Base-by-base conservation (phyloP, 2,329 filamentous ascomycete species). In the Lachnellula occidentalis region DNA sequence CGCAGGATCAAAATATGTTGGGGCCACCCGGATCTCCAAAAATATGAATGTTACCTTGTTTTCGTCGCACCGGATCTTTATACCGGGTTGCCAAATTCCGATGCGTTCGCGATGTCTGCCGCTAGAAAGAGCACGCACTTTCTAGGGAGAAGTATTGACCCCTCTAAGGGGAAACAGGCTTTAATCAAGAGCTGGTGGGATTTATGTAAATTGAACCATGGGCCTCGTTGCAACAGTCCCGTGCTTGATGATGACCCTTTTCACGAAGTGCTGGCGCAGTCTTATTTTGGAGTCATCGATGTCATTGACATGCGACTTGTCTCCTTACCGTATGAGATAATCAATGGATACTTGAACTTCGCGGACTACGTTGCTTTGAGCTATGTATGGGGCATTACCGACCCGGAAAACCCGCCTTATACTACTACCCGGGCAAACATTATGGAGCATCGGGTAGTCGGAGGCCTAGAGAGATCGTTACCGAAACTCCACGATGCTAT, bases 401-500 rank as follows among this genome's bases (percentile, higher is more conserved):
- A 31, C 27, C 22, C 21, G 17, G 17, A 34, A 5, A 14, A 45
- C 19, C 34, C 43, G 9, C 19, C 24, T 9, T 48, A 37, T 37
- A 46, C 19, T 7, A 49, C 53, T 5, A 34, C 21, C 2, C n/a
- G 17, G 12, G 17, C 34, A 2, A 54, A 51, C 68, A 19, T 67
- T 64, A 56, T 39, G 34, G 34, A 49, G 6, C 36, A 37, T 6
- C 24, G 11, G 17, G n/a, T 22, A 6, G 47, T 36, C 6, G 45
- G 49, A 11, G 49, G 22, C 14, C 42, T 48, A 14, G n/a, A 31
- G 22, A 52, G 22, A 21, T 58, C 17, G 45, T 54, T 31, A 51
- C 57, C 46, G 50, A 55, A 11, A 48, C 48, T 47, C 39, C 59
- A 59, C 19, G 48, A 31, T 55, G 54, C 60, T 36, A 63, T 64